Conservation (phyloP, 352 stramenopile genomes). For the Phytophthora boehmeriae region DNA sequence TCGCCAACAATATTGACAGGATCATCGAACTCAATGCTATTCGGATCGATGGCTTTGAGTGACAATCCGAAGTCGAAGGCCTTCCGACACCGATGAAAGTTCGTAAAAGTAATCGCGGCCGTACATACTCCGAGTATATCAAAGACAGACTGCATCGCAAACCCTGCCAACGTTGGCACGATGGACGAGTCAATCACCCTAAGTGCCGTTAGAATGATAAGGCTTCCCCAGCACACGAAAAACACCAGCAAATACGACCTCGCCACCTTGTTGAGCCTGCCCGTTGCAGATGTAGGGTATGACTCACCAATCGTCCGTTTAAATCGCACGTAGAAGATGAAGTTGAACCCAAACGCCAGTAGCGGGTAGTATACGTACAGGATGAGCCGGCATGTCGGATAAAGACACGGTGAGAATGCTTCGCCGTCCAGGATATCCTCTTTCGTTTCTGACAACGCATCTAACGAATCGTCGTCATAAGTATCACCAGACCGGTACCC, state of each 20-base stretch:
- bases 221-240: conserved; percentile 74
- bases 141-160: conserved; percentile 69
- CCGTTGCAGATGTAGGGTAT: conserved; percentile 71
- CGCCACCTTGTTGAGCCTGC: conserved; percentile 67
- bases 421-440: conserved; percentile 42
- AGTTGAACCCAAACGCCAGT: conserved; percentile 74
- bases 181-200: conserved; percentile 35
- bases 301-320: conserved; percentile 76
- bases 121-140: conserved; percentile 71
- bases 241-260: conserved; percentile 76
- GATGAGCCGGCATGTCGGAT: conserved; percentile 70
- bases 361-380: conserved; percentile 83
- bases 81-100: conserved; percentile 73
- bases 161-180: conserved; percentile 40
- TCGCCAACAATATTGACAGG: conserved; percentile 81
- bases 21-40: conserved; percentile 81
- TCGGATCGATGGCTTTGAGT: conserved; percentile 78
- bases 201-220: conserved; percentile 68
- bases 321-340: conserved; percentile 81
- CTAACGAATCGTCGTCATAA: conserved; percentile 21
- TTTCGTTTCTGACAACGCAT: conserved; percentile 25
- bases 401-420: conserved; percentile 66
- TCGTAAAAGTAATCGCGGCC: conserved; percentile 72
- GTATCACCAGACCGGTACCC: conserved; percentile 45
- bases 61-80: conserved; percentile 82